Percentiles rank a stretch among this genome's conserved stretches.
Evolutionary conservation across 2,329 filamentous ascomycete genomes (phyloP).

Genomic region (Neopestalotiopsis rosae): DNA sequence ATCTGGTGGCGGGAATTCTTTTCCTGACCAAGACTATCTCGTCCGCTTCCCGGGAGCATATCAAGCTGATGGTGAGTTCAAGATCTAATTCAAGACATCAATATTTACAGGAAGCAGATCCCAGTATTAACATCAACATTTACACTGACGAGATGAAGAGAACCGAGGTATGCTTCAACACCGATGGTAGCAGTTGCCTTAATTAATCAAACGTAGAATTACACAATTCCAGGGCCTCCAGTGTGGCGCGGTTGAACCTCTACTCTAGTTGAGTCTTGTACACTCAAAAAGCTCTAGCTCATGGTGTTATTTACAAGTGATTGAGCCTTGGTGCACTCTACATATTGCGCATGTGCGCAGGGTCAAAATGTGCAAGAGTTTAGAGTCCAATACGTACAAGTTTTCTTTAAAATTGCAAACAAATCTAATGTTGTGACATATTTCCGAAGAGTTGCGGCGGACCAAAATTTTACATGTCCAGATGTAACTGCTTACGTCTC

Average conservation of each 20-base stretch:
- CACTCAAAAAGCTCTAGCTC: too few species aligned
- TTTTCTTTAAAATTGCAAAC: too few species aligned
- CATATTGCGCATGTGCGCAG: too few species aligned
- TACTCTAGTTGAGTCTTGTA: background rate
- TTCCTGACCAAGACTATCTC: constrained; percentile 35
- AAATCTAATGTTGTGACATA: too few species aligned
- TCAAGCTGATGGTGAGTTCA: constrained; percentile 36
- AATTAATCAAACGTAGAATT: constrained; percentile 34
- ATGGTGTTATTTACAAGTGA: too few species aligned
- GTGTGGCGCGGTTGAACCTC: constrained; percentile 40
- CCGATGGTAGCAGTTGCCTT: constrained; percentile 8
- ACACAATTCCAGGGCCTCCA: constrained; percentile 43
- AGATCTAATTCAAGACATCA: constrained; percentile 2
- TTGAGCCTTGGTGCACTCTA: too few species aligned
- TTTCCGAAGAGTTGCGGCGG: too few species aligned
- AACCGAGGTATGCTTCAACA: constrained; percentile 32
- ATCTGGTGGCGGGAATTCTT: constrained; percentile 32
- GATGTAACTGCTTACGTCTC: too few species aligned
- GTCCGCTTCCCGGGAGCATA: constrained; percentile 44
- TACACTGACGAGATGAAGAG: constrained; percentile 40
- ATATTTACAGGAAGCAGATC: constrained; percentile 31
- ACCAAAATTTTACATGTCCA: too few species aligned
- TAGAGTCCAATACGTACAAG: too few species aligned
- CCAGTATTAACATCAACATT: constrained; percentile 43
- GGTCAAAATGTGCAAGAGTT: too few species aligned